phyloP scores from a whole-genome alignment of 169 alveolate species.

The Eimeria sp. region DNA sequence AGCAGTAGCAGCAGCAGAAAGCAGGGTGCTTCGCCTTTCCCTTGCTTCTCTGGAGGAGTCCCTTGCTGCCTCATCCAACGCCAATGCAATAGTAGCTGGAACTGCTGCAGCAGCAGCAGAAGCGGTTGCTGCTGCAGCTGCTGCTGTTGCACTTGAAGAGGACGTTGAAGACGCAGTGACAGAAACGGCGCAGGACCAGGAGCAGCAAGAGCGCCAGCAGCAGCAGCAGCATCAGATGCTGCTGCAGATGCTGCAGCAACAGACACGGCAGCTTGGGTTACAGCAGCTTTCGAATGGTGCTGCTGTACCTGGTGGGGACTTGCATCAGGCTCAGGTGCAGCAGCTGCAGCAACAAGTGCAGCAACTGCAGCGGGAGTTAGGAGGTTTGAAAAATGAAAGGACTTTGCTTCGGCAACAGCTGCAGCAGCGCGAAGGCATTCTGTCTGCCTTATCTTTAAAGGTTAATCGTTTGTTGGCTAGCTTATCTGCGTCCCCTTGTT shows the following conservation, averaged over 20 bases:
- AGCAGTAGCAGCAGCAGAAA: not conserved
- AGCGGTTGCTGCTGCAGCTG: too few relatives aligned
- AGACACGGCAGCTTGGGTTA: not conserved
- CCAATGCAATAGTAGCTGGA: not conserved
- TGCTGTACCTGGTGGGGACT: not conserved
- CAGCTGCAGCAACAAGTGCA: too few relatives aligned
- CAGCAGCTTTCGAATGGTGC: not conserved
- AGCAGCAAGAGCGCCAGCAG: constrained; percentile 16
- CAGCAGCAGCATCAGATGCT: not conserved
- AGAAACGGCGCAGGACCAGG: not conserved
- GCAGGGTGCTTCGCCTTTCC: constrained; percentile 9
- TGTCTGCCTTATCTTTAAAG: constrained; percentile 2
- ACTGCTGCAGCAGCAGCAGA: too few relatives aligned
- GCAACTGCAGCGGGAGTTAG: too few relatives aligned
- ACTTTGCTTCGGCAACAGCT: not conserved
- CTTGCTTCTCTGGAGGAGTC: constrained; percentile 16
- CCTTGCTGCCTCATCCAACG: not conserved
- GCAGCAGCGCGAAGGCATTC: constrained; percentile 29
- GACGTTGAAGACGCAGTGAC: not conserved
- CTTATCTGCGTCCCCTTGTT: not conserved
- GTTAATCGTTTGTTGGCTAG: not conserved
- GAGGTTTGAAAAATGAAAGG: too few relatives aligned
- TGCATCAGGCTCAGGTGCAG: not conserved
- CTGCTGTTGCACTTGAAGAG: not conserved
- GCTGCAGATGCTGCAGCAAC: too few relatives aligned